Percentiles rank a stretch among this genome's conserved stretches.
These are phyloP conservation scores for Lactuca sativa DNA, from an alignment of 129 eudicot species.

Conservation along the genomic window DNA sequence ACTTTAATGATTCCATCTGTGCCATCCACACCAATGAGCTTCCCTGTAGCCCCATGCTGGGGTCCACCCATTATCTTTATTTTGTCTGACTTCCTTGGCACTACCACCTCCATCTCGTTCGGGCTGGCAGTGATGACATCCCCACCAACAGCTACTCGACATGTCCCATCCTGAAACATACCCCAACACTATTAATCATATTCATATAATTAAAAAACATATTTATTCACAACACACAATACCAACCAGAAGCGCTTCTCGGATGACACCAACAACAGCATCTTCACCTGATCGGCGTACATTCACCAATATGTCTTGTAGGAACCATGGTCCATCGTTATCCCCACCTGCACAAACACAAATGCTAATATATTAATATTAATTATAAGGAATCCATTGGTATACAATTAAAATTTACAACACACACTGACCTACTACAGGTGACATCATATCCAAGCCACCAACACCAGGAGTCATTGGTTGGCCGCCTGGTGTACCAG, in stretches of 20 bases:
- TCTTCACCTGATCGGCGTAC: constrained; percentile 75
- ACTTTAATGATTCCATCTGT: constrained; percentile 86
- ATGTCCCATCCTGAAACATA: constrained; percentile 75
- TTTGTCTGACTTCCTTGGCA: constrained; percentile 73
- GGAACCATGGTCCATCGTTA: constrained; percentile 70
- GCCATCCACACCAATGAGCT: constrained; percentile 90
- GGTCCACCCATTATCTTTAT: constrained; percentile 92
- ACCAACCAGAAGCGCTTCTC: constrained; percentile 85
- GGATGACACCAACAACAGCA: constrained; percentile 56
- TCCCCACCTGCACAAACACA: constrained; percentile 61
- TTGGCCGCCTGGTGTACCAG: constrained; percentile 98
- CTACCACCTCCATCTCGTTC: constrained; percentile 62
- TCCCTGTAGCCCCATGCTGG: constrained; percentile 81
- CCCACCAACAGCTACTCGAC: constrained; percentile 75
- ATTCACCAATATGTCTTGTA: constrained; percentile 81
- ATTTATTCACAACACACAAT: neutral
- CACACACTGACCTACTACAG: constrained; percentile 64
- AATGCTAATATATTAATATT: neutral
- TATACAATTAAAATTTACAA: neutral
- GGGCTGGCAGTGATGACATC: constrained; percentile 60
- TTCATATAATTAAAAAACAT: no score
- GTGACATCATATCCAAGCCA: constrained; percentile 95
- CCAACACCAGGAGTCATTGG: constrained; percentile 99
- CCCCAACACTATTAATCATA: neutral
- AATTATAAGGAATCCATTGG: neutral